A percentile compares a stretch with the other conserved stretches of the same genome.
phyloP scores from a whole-genome alignment of 2,329 filamentous ascomycete species.

The Pseudogymnoascus sp. region DNA sequence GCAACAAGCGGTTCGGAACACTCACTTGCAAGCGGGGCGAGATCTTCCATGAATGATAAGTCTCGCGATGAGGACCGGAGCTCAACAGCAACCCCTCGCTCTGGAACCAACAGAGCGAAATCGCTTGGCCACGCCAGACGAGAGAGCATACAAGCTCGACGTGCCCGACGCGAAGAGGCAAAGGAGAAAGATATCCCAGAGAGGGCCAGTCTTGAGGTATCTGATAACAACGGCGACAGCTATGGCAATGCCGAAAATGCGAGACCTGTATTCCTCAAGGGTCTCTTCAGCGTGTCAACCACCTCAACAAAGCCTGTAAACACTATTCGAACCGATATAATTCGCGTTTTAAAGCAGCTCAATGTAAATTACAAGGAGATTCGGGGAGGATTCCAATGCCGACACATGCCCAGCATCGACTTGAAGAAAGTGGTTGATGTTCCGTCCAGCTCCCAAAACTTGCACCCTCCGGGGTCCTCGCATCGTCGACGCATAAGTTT shows the following conservation, averaged over 20 bases:
- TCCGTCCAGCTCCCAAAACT: constrained; percentile 40
- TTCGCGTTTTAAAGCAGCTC: constrained; percentile 77
- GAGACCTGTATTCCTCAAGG: constrained; percentile 93
- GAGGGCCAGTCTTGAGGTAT: constrained; percentile 77
- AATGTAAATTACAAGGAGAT: constrained; percentile 90
- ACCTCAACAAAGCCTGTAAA: constrained; percentile 85
- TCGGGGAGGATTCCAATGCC: constrained; percentile 84
- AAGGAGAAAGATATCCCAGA: constrained; percentile 75
- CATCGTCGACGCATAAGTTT: constrained; percentile 80
- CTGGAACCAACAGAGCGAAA: constrained; percentile 66
- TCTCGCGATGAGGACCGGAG: constrained; percentile 38
- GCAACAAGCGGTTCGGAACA: constrained; percentile 73
- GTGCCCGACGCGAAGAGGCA: constrained; percentile 63
- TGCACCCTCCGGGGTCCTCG: constrained; percentile 31
- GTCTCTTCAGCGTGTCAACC: constrained; percentile 92
- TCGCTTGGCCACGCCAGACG: constrained; percentile 81
- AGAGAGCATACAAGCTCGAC: constrained; percentile 85
- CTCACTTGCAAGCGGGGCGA: constrained; percentile 34
- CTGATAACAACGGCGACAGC: constrained; percentile 51
- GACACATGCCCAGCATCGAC: constrained; percentile 83
- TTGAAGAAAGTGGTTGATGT: constrained; percentile 62
- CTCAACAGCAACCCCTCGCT: constrained; percentile 38
- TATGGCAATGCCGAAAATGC: constrained; percentile 66
- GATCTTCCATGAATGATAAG: constrained; percentile 36
- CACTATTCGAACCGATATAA: constrained; percentile 82